Conservation (phyloP, 352 stramenopile species). For the Globisporangium nunn region DNA sequence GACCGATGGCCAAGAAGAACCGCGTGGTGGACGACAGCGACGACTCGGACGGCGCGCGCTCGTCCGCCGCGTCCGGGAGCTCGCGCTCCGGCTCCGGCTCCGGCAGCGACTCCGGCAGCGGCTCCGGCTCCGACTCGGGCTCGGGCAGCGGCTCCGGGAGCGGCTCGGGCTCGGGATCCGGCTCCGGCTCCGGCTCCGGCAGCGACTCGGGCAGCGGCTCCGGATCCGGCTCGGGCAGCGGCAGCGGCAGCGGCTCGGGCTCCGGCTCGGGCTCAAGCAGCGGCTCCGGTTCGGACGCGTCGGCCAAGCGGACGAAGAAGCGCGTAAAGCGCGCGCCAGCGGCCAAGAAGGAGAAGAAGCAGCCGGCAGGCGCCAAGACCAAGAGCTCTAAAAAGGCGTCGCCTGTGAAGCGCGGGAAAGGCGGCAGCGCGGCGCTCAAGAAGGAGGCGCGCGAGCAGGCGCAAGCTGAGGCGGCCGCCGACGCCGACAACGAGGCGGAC, state of each 20-base stretch:
- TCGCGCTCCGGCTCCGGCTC: slow-evolving; percentile 33
- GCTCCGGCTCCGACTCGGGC: slow-evolving; percentile 18
- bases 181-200: slow-evolving; percentile 24
- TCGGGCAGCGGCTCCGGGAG: slow-evolving; percentile 23
- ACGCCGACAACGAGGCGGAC: slow-evolving; percentile 58
- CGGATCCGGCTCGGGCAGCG: slow-evolving; percentile 20
- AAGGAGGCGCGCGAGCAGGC: slow-evolving; percentile 29
- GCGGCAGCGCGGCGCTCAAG: slow-evolving; percentile 15
- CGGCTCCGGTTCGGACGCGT: slow-evolving; percentile 21
- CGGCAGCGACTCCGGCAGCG: slow-evolving; percentile 28
- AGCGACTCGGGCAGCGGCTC: slow-evolving; percentile 18
- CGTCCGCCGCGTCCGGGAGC: slow-evolving; percentile 42
- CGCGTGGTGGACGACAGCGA: slow-evolving; percentile 60
- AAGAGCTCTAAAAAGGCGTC: slow-evolving; percentile 25
- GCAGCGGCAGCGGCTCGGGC: slow-evolving; percentile 19
- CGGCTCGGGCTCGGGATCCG: slow-evolving; percentile 28
- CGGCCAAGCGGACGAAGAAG: slow-evolving; percentile 33
- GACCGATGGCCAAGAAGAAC: slow-evolving; percentile 42
- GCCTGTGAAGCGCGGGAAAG: slow-evolving; percentile 11
- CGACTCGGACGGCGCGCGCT: slow-evolving; percentile 52
- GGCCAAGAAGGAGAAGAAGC: slow-evolving; percentile 31
- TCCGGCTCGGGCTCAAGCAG: slow-evolving; percentile 23
- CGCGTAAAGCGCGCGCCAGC: slow-evolving; percentile 30
- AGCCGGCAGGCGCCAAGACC: slow-evolving; percentile 17
- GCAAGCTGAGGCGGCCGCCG: slow-evolving; percentile 37